Evolutionary conservation across 495 filamentous ascomycete species (phyloP).

Genomic region (Neohortaea acidophila): DNA sequence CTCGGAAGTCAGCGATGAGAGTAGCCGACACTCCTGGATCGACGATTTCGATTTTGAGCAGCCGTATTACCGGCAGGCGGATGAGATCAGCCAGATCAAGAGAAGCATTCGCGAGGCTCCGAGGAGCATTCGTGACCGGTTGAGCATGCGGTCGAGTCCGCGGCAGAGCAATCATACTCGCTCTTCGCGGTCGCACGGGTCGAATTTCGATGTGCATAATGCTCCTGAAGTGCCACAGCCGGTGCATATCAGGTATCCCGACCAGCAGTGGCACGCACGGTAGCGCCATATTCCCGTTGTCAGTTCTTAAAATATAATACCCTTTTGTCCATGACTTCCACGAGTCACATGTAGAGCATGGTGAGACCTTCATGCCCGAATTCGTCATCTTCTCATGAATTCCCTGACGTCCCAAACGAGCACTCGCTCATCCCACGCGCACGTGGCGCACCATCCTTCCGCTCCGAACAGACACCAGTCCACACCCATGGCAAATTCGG

Average conservation of each 20-base stretch:
- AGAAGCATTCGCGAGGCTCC: not conserved
- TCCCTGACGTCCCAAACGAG: constrained; percentile 80
- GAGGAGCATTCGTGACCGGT: not conserved
- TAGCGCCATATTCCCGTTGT: not conserved
- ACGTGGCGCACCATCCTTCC: constrained; percentile 89
- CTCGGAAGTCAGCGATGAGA: not conserved
- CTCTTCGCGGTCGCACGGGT: no score
- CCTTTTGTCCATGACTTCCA: not conserved
- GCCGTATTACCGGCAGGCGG: constrained; percentile 1
- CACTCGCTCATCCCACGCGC: constrained; percentile 83
- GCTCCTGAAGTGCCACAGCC: not conserved
- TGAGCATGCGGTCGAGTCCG: no score
- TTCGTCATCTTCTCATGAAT: constrained; percentile 33
- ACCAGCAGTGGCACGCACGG: not conserved
- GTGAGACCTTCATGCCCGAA: not conserved
- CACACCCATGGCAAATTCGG: constrained; percentile 92
- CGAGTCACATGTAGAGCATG: not conserved
- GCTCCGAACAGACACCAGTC: constrained; percentile 95
- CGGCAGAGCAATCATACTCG: no score
- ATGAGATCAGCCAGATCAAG: not conserved
- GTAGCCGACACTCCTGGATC: not conserved
- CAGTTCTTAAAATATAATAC: not conserved
- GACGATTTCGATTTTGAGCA: constrained; percentile 13
- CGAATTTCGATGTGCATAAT: no score
- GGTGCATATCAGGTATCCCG: not conserved